A percentile compares a stretch with the other conserved stretches of the same genome.
Conservation (phyloP, 169 alveolate genomes). For the Plasmodium relictum region DNA sequence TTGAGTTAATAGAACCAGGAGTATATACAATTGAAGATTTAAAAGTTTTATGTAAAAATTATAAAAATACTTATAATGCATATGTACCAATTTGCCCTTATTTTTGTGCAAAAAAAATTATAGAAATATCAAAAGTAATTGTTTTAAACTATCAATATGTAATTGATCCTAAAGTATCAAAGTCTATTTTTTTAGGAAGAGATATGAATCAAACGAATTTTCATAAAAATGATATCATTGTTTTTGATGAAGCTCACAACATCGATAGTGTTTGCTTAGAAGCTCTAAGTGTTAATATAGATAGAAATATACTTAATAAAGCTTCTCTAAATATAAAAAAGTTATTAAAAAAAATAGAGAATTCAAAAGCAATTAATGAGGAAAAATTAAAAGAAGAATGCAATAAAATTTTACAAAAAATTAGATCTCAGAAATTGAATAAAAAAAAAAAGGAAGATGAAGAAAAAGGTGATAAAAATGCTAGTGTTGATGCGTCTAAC, state of each 20-base stretch:
- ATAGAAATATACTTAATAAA: constrained; percentile 87
- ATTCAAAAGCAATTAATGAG: constrained; percentile 80
- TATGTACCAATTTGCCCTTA: constrained; percentile 94
- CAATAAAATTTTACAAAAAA: constrained; percentile 8
- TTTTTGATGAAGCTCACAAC: constrained; percentile 99
- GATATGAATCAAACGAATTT: constrained; percentile 38
- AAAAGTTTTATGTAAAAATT: constrained; percentile 88
- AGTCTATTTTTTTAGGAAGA: constrained; percentile 71
- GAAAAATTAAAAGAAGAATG: constrained; percentile 75
- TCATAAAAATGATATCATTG: constrained; percentile 85
- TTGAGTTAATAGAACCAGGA: constrained; percentile 85
- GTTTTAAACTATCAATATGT: constrained; percentile 96
- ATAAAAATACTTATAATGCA: constrained; percentile 81
- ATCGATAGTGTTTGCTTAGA: constrained; percentile 98
- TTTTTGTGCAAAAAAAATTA: constrained; percentile 94
- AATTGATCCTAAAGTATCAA: constrained; percentile 97
- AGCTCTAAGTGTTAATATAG: constrained; percentile 95
- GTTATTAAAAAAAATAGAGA: constrained; percentile 84
- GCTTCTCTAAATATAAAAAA: constrained; percentile 90
- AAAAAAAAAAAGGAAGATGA: background rate
- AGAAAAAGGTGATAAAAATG: no score
- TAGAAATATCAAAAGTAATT: constrained; percentile 94
- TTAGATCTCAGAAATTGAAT: constrained; percentile 9
- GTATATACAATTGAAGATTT: constrained; percentile 97
- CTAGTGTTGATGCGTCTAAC: background rate